Base-by-base conservation (phyloP, 179 eudicot genomes). In the Carnegiea gigantea region DNA sequence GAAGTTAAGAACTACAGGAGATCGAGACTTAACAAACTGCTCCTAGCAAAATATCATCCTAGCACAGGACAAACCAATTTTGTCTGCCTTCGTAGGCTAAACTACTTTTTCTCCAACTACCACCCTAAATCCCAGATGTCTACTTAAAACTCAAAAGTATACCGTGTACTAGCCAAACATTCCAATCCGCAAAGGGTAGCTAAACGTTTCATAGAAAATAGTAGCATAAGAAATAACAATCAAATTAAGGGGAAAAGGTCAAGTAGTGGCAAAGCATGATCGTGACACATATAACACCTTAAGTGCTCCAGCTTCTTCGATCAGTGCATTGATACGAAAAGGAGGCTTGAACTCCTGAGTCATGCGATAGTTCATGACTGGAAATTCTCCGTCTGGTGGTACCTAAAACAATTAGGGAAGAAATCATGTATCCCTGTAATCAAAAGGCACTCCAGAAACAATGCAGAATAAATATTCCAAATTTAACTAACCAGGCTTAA, bases 311-410 rank as follows among this genome's bases (percentile, higher is more conserved):
- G 97, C 98, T 89, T 92, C 95, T 89, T 95, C 98, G 81, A 94
- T 92, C 84, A 92, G 90, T 44, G 94, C 87, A 67, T 84, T 94
- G 60, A 94, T 80, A 48, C 94, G 91, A 70, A 95, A 93, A 49
- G 98, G 99, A 78, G 99, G 97, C 87, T 90, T 92, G 81, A 96
- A 96, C 88, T 96, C 99, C 84, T 94, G 99, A 53, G 98, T 96
- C 86, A 96, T 92, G 36, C 97, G 98, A 80, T 96, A 96, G 89
- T 96, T 94, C 99, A 96, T 96, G 78, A 94, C 99, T 46, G 99
- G 95, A 77, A 95, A 96, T 84, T 95, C 99, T 78, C 97, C 98
- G 83, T 92, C 97, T 68, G 99, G 89, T 73, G 99, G 98, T 62
- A 93, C 95, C 99, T 96, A 84, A 72, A 46, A 28, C 12, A 26